These are phyloP conservation scores for Cladosporium sp. DNA, from an alignment of 2,329 filamentous ascomycete genomes.

Conservation along the genomic window DNA sequence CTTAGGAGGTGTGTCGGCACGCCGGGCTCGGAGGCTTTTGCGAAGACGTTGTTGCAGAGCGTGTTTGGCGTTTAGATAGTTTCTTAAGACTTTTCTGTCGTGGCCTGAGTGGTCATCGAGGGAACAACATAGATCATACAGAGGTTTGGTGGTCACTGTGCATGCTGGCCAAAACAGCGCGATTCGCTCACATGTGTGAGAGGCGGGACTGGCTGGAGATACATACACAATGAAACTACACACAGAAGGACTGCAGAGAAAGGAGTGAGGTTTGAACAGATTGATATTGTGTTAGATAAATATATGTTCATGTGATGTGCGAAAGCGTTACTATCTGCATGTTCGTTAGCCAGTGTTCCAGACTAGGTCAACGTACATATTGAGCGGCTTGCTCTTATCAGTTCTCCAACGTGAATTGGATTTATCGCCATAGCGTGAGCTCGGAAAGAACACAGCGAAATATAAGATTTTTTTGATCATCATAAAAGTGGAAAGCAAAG, in stretches of 20 bases:
- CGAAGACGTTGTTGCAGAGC: constrained; percentile 17
- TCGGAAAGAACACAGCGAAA: constrained; percentile 65
- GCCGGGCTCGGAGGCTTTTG: constrained; percentile 51
- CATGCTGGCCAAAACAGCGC: too few relatives aligned
- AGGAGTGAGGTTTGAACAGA: too few relatives aligned
- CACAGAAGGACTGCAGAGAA: too few relatives aligned
- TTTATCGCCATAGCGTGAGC: constrained; percentile 55
- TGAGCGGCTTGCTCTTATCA: constrained; percentile 37
- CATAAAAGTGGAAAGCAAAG: constrained; percentile 31
- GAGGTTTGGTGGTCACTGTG: too few relatives aligned
- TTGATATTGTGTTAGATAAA: too few relatives aligned
- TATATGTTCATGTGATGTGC: background rate
- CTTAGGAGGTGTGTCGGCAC: constrained; percentile 67
- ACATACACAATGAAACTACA: too few relatives aligned
- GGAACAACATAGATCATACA: too few relatives aligned
- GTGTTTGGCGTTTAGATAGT: constrained; percentile 17
- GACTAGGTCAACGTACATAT: background rate
- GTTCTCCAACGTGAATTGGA: constrained; percentile 62
- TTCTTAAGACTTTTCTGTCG: too few relatives aligned
- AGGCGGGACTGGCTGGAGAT: too few relatives aligned
- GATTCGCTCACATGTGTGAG: too few relatives aligned
- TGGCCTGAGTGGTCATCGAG: too few relatives aligned
- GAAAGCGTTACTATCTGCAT: background rate
- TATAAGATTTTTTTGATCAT: constrained; percentile 53
- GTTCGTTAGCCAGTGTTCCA: background rate